phyloP scores from a whole-genome alignment of 2,329 filamentous ascomycete species.

The Epicoccum nigrum region DNA sequence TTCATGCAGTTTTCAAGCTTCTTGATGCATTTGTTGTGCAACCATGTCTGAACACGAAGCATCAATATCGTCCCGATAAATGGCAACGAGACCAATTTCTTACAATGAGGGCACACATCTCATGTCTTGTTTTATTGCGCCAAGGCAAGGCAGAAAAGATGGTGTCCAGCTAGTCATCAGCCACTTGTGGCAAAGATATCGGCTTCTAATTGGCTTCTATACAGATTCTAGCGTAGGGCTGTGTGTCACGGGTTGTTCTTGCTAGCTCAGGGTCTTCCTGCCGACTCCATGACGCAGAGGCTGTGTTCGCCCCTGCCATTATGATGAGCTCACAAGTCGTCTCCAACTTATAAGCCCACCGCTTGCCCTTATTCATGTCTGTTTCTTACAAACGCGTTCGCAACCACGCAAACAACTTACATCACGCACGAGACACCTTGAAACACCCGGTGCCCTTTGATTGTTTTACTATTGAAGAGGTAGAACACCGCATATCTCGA shows the following conservation, averaged over 20 bases:
- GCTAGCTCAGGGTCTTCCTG: background rate
- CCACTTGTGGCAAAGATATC: conserved; percentile 6
- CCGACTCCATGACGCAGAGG: conserved; percentile 16
- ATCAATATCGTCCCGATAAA: background rate
- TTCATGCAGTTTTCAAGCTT: background rate
- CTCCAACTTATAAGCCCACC: conserved; percentile 5
- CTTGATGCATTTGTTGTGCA: background rate
- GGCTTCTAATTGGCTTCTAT: conserved; percentile 7
- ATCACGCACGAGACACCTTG: background rate
- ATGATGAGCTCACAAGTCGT: background rate
- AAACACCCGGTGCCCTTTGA: background rate
- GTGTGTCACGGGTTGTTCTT: background rate
- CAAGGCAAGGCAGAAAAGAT: conserved; percentile 2
- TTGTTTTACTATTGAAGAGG: conserved; percentile 2
- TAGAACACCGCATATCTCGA: conserved; percentile 6
- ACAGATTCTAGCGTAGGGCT: conserved; percentile 6
- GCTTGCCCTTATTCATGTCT: conserved; percentile 2
- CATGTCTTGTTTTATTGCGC: conserved; percentile 2
- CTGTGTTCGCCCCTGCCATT: conserved; percentile 9
- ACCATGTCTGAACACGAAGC: conserved; percentile 9
- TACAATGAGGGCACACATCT: background rate
- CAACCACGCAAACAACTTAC: conserved; percentile 2
- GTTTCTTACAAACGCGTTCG: background rate
- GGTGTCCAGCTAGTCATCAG: background rate
- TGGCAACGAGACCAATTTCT: background rate